Conservation (phyloP, 2,329 filamentous ascomycete genomes). For the Plectosphaerella sp. region DNA sequence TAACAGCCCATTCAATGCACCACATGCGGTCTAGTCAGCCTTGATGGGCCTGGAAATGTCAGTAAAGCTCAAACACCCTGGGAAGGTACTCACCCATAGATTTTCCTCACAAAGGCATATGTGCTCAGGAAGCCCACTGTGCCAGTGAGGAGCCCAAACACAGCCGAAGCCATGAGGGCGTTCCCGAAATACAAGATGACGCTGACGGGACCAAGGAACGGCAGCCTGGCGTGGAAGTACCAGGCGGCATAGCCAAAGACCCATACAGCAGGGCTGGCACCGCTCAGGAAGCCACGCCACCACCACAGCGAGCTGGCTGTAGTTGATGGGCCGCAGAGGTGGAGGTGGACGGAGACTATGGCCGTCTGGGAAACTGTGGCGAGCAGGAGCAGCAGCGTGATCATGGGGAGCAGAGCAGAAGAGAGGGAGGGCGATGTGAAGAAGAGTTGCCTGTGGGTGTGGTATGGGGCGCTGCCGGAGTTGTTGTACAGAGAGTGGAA, state of each 20-base stretch:
- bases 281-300: conserved; percentile 84
- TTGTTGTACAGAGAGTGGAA: conserved; percentile 89
- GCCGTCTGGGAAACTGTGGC: conserved; percentile 79
- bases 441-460: conserved; percentile 37
- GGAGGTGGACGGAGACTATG: conserved; percentile 76
- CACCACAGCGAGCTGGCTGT: conserved; percentile 87
- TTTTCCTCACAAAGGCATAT: conserved; percentile 77
- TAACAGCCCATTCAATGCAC: too few relatives aligned
- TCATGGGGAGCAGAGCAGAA: background rate
- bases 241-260: conserved; percentile 78
- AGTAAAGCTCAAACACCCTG: background rate
- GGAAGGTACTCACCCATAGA: conserved; percentile 62
- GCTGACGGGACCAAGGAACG: conserved; percentile 76
- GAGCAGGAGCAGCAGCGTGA: conserved; percentile 49
- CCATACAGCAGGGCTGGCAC: conserved; percentile 73
- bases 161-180: conserved; percentile 73
- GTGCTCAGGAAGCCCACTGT: conserved; percentile 81
- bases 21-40: background rate
- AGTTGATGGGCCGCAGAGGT: conserved; percentile 56
- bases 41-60: background rate
- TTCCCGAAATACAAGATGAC: conserved; percentile 82
- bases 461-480: conserved; percentile 49
- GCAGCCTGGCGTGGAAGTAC: conserved; percentile 78
- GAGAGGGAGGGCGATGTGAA: conserved; percentile 63
- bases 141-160: conserved; percentile 77